These are phyloP conservation scores for Annulohypoxylon nitens DNA, from an alignment of 495 filamentous ascomycete genomes.

Conservation along the genomic window DNA sequence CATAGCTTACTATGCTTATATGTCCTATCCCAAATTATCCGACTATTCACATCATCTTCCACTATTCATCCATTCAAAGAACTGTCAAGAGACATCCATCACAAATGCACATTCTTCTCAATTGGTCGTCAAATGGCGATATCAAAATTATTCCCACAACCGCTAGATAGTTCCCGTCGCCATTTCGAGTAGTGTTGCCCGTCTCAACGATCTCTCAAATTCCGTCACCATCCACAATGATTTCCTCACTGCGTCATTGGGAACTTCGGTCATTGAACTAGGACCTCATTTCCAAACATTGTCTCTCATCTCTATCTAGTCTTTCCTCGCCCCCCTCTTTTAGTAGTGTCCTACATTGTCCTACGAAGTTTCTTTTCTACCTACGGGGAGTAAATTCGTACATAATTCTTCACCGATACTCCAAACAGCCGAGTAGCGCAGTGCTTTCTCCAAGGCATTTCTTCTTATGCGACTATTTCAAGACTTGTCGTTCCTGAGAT, in stretches of 20 bases:
- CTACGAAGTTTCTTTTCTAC: not conserved
- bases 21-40: not conserved
- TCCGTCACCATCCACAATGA: not conserved
- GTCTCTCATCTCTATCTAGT: not conserved
- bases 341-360: not conserved
- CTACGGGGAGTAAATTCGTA: not conserved
- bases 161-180: not conserved
- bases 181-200: not conserved
- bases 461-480: not conserved
- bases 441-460: not conserved
- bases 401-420: not conserved
- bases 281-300: not conserved
- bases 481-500: not conserved
- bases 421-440: not conserved
- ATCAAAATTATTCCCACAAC: not conserved
- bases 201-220: not conserved
- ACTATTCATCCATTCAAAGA: not conserved
- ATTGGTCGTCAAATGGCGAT: not conserved
- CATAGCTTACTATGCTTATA: conserved; percentile 7
- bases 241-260: not conserved
- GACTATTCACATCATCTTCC: conserved; percentile 1
- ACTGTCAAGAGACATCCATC: not conserved
- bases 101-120: not conserved
- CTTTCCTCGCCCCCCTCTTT: not conserved
- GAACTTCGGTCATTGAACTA: not conserved